phyloP scores from a whole-genome alignment of 768 basidiomycete genomes.

The Serendipita indica region DNA sequence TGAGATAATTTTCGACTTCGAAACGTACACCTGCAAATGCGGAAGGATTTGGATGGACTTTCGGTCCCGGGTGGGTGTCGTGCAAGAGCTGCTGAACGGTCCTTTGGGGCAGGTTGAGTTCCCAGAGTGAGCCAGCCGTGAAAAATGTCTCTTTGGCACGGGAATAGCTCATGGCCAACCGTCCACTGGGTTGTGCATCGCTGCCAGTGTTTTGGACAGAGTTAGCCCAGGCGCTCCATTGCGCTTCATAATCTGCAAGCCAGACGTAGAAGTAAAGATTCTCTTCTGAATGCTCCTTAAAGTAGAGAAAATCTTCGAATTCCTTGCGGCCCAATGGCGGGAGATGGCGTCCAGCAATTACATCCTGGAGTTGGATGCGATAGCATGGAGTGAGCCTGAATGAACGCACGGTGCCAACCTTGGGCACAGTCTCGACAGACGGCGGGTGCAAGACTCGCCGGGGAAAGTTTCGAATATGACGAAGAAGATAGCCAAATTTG shows the following conservation, averaged over 20 bases:
- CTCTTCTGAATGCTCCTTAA: constrained; percentile 60
- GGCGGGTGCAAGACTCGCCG: constrained; percentile 12
- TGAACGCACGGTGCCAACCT: constrained; percentile 16
- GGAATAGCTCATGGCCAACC: constrained; percentile 55
- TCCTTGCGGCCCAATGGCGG: constrained; percentile 70
- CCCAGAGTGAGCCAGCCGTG: constrained; percentile 53
- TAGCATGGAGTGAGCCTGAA: constrained; percentile 13
- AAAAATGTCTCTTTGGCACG: constrained; percentile 74
- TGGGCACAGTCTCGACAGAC: constrained; percentile 9
- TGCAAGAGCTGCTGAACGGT: constrained; percentile 1
- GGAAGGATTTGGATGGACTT: constrained; percentile 5
- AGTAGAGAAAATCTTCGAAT: constrained; percentile 65
- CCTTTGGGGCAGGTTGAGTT: constrained; percentile 42
- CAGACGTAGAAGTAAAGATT: constrained; percentile 38
- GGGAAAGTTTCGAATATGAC: constrained; percentile 12
- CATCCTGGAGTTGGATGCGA: constrained; percentile 40
- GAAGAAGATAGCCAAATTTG: constrained; percentile 11
- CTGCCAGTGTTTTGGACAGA: not conserved
- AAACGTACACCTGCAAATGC: constrained; percentile 9
- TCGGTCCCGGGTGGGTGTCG: not conserved
- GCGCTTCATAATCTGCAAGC: not conserved
- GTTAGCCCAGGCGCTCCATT: not conserved
- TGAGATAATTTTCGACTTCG: constrained; percentile 13
- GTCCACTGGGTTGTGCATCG: not conserved
- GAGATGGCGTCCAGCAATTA: constrained; percentile 59